A percentile compares a stretch with the other conserved stretches of the same genome.
These are phyloP conservation scores for Phytophthora boehmeriae DNA, from an alignment of 352 stramenopile species.

Conservation along the genomic window DNA sequence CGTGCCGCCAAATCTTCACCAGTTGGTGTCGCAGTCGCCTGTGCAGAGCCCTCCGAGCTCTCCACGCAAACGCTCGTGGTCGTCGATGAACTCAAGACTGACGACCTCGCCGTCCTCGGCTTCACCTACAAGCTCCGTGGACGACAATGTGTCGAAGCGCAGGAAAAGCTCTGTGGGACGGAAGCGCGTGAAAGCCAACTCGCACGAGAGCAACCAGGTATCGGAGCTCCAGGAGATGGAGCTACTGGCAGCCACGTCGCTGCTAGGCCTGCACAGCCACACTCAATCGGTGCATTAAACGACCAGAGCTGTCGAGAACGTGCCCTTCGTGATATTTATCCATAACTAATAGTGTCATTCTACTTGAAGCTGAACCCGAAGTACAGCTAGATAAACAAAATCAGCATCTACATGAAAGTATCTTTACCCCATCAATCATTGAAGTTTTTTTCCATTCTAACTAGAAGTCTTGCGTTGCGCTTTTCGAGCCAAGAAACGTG, in stretches of 20 bases:
- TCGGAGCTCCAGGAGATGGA: conserved; percentile 72
- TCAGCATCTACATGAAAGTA: conserved; percentile 18
- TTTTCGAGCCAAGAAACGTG: conserved; percentile 89
- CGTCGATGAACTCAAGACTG: conserved; percentile 40
- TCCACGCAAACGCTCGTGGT: conserved; percentile 67
- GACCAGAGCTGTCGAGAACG: conserved; percentile 2
- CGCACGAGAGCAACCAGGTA: conserved; percentile 1
- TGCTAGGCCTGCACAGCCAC: conserved; percentile 77
- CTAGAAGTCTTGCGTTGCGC: conserved; percentile 40
- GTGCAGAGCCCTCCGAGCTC: conserved; percentile 39
- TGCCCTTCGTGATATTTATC: conserved; percentile 45
- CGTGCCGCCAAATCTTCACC: conserved; percentile 63
- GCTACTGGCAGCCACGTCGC: conserved; percentile 74
- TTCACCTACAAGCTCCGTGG: conserved; percentile 1
- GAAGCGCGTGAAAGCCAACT: conserved; percentile 48
- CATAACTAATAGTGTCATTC: conserved; percentile 24
- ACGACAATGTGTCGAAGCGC: conserved; percentile 35
- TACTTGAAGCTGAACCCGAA: conserved; percentile 22
- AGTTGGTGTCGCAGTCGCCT: conserved; percentile 57
- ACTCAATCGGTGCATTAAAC: conserved; percentile 73
- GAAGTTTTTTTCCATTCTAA: conserved; percentile 19
- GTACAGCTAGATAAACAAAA: conserved; percentile 20
- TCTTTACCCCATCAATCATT: conserved; percentile 13
- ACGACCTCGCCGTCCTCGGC: conserved; percentile 19
- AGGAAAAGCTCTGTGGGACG: conserved; percentile 38